Base-by-base conservation (phyloP, 352 stramenopile species). In the Blastocystis hominis region DNA sequence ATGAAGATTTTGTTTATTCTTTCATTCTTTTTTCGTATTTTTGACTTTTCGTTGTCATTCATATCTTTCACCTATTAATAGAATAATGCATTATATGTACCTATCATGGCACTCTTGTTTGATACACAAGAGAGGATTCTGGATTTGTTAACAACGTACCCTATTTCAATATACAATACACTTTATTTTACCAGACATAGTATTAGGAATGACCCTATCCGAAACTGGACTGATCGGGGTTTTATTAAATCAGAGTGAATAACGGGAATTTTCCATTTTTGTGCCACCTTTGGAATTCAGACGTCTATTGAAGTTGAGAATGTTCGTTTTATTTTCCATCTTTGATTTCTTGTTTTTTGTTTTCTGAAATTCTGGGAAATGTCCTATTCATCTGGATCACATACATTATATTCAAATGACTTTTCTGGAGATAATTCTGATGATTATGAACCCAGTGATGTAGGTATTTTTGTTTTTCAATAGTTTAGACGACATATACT, bases 401-500 rank as follows among this genome's bases (percentile, higher is more conserved):
- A 70, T 70, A 3, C 62, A 44, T 78, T 46, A 15, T 53, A 61
- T 62, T 30, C 24, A 30, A 30, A 30, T 30, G 24, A 30, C 24
- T 30, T 30, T 30, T 30, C 24, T 30, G 24, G 24, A 30, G 68
- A 78, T 50, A 56, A 55, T 38, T 78, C 68, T 17, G 68, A 78
- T 61, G 68, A 78, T 17, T 78, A 78, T 78, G 46, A 46, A 38
- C 68, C 68, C 36, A 56, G 20, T 20, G 68, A 78, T 30, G 68
- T 78, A 62, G 36, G 62, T 17, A 38, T 40, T 78, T 55, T 30
- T 30, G 68, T 47, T 56, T 38, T 3, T 56, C 6, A 20, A 15
- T 3, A 20, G 2, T 13, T 3, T 78, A 78, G 68, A 78, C 68
- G 15, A 61, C 53, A 36, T 78, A 78, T 50, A 38, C 53, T 42